Conservation (phyloP, 768 basidiomycete genomes). For the Myochromella boudieri region DNA sequence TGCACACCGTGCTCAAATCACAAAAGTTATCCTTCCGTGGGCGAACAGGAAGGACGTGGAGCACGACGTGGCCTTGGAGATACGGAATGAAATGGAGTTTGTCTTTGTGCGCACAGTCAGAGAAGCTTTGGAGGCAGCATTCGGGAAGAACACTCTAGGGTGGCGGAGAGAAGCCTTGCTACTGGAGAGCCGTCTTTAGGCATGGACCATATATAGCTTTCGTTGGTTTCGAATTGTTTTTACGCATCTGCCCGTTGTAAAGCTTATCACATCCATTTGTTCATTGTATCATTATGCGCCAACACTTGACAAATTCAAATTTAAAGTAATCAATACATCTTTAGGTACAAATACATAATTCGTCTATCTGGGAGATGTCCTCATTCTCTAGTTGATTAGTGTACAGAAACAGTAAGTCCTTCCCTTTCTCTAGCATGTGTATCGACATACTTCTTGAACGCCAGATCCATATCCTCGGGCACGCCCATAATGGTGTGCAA, state of each 20-base stretch:
- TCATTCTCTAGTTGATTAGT: not conserved
- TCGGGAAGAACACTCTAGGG: conserved; percentile 65
- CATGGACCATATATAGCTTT: not conserved
- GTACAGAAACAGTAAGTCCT: conserved; percentile 2
- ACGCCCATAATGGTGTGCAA: conserved; percentile 24
- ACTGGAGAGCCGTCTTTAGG: conserved; percentile 36
- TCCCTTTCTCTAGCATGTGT: conserved; percentile 1
- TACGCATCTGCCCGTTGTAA: not conserved
- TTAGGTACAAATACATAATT: not conserved
- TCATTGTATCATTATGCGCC: conserved; percentile 9
- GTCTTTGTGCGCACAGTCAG: conserved; percentile 77
- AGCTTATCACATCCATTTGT: not conserved
- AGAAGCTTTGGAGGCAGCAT: conserved; percentile 82
- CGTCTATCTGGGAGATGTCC: not conserved
- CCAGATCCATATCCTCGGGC: conserved; percentile 21
- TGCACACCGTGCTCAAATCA: conserved; percentile 83
- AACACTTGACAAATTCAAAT: conserved; percentile 2
- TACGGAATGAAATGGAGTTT: conserved; percentile 75
- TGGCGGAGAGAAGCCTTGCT: conserved; percentile 54
- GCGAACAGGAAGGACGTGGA: conserved; percentile 87
- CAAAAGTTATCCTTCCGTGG: conserved; percentile 81
- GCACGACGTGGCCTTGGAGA: conserved; percentile 75
- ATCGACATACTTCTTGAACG: conserved; percentile 20
- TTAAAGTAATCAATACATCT: conserved; percentile 1
- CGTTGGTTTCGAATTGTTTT: not conserved